phyloP scores from a whole-genome alignment of 805 yeast genomes.

The Lipomyces oligophaga region DNA sequence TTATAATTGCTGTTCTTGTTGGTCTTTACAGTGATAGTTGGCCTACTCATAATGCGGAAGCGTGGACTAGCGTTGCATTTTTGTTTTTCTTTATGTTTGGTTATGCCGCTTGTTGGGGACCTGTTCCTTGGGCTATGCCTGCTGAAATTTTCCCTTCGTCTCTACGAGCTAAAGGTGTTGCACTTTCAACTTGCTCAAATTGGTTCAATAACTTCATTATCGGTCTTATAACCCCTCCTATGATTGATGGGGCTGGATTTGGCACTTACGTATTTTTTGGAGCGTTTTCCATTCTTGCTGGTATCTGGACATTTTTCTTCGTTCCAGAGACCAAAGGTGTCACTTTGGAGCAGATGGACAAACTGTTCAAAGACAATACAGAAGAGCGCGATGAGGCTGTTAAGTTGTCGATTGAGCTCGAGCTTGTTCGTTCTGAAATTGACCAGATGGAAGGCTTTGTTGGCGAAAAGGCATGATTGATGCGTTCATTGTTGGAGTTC shows the following conservation, averaged over 20 bases:
- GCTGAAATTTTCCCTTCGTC: slow-evolving; percentile 61
- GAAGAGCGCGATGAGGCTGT: too few species aligned
- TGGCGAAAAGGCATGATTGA: too few species aligned
- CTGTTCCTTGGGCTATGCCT: slow-evolving; percentile 56
- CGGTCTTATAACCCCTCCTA: slow-evolving; percentile 41
- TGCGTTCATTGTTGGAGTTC: too few species aligned
- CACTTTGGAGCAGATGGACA: slow-evolving; percentile 71
- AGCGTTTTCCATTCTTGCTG: slow-evolving; percentile 48
- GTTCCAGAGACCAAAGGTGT: slow-evolving; percentile 71
- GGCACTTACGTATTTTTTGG: slow-evolving; percentile 57
- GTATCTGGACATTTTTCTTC: slow-evolving; percentile 46
- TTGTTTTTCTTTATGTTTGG: slow-evolving; percentile 54
- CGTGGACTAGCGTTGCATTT: slow-evolving; percentile 46
- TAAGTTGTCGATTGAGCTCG: too few species aligned
- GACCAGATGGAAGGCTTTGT: too few species aligned
- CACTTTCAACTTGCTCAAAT: slow-evolving; percentile 57
- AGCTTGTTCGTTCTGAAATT: too few species aligned
- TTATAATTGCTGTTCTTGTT: slow-evolving; percentile 29
- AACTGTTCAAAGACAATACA: slow-evolving; percentile 41
- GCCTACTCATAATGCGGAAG: slow-evolving; percentile 33
- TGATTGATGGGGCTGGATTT: slow-evolving; percentile 55
- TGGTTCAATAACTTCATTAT: slow-evolving; percentile 65
- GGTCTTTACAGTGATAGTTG: slow-evolving; percentile 29
- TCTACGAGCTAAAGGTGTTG: slow-evolving; percentile 62
- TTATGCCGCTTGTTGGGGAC: slow-evolving; percentile 53